These are phyloP conservation scores for Heritiera fomes DNA, from an alignment of 345 rosid genomes.

Conservation along the genomic window DNA sequence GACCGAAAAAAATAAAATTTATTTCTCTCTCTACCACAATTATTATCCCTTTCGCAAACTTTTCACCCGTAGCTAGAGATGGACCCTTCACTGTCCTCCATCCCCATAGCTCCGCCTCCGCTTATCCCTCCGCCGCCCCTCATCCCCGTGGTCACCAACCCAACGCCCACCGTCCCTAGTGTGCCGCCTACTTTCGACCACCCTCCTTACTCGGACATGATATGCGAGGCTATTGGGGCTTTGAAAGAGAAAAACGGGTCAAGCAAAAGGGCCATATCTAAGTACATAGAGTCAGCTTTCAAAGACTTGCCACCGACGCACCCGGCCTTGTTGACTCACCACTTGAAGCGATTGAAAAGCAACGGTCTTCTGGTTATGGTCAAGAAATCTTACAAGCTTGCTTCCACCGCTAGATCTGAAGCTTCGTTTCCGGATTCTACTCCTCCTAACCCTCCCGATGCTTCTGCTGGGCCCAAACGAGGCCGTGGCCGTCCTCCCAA, in stretches of 20 bases:
- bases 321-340: slow-evolving; percentile 52
- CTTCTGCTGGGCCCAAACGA: slow-evolving; percentile 41
- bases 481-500: slow-evolving; percentile 82
- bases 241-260: slow-evolving; percentile 75
- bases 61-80: background rate
- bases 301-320: slow-evolving; percentile 54
- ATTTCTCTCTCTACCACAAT: background rate
- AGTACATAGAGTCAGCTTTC: slow-evolving; percentile 51
- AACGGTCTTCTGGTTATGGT: slow-evolving; percentile 53
- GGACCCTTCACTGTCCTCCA: slow-evolving; percentile 1
- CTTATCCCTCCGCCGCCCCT: background rate
- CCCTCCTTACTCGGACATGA: slow-evolving; percentile 50
- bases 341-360: slow-evolving; percentile 59
- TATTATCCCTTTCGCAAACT: background rate
- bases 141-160: background rate
- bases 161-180: slow-evolving; percentile 1
- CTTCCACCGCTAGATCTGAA: slow-evolving; percentile 41
- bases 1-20: background rate
- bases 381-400: slow-evolving; percentile 66
- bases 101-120: slow-evolving; percentile 15
- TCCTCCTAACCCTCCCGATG: slow-evolving; percentile 18
- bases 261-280: slow-evolving; percentile 70
- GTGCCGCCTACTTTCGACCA: slow-evolving; percentile 16
- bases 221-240: slow-evolving; percentile 60
- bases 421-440: slow-evolving; percentile 11